Evolutionary conservation across 78 protist genomes (phyloP).

Genomic region (Dictyostelium brefeldianum): DNA sequence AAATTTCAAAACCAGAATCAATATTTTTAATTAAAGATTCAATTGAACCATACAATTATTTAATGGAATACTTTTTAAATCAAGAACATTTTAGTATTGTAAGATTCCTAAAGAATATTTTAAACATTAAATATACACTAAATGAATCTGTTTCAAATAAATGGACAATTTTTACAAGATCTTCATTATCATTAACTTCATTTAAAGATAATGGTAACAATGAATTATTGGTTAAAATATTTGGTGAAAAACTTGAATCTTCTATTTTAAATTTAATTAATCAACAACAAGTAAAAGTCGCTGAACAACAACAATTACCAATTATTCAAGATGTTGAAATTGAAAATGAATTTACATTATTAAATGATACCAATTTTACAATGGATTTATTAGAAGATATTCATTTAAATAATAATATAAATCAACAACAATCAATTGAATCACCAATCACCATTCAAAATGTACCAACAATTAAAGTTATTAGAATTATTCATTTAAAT

Average conservation of each 20-base stretch:
- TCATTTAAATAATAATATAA: too few relatives aligned
- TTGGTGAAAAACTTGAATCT: neutral
- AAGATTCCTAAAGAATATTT: conserved; percentile 29
- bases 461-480: too few relatives aligned
- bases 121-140: neutral
- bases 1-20: conserved; percentile 62
- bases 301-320: neutral
- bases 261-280: neutral
- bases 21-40: neutral
- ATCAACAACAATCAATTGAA: too few relatives aligned
- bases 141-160: conserved; percentile 40
- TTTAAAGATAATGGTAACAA: conserved; percentile 6
- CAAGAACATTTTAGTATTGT: conserved; percentile 75
- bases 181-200: conserved; percentile 21
- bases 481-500: conserved; percentile 29
- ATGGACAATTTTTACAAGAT: conserved; percentile 63
- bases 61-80: conserved; percentile 36
- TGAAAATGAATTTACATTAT: neutral
- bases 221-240: neutral
- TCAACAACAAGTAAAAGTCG: neutral
- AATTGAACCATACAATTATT: conserved; percentile 4
- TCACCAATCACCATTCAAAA: too few relatives aligned
- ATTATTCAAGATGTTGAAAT: neutral
- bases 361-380: neutral
- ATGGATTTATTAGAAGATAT: too few relatives aligned